Base-by-base conservation (phyloP, 257 asterid species). In the Solanum rostratum region DNA sequence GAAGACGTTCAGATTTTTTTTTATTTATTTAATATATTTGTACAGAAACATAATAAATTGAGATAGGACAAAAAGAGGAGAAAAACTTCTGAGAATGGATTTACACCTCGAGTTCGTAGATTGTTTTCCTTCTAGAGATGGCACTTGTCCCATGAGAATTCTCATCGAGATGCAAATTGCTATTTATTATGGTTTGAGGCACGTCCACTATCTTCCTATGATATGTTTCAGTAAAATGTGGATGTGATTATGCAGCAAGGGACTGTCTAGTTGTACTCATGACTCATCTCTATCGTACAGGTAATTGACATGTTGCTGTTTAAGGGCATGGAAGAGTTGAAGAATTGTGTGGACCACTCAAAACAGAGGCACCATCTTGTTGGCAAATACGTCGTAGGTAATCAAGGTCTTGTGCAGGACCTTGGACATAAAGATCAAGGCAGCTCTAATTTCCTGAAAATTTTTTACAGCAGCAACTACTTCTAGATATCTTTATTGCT, bases 351-450 rank as follows among this genome's bases (percentile, higher is more conserved):
- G 90, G 95, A 94, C 85, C 98, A 94, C 19, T 81, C 99, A 55
- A 96, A 96, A 91, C 99, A 96, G 89, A 91, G 99, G 86, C 99
- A 96, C 88, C 99, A 94, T 89, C 86, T 96, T 70, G 52, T 96
- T 55, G 99, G 99, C 20, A 98, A 95, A 83, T 96, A 95, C 83
- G 92, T 93, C 54, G 79, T 94, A 49, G 90, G 93, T 27, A 89
- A 87, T 59, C 86, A 89, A 49, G 95, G 88, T 13, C 83, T 85
- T 8, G 83, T 76, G 81, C 93, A 92, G 84, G 93, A 90, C 59
- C 60, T 59, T 54, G 92, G 85, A 46, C 19, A 86, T 74, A 88
- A 92, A 90, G 97, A 90, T 49, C 92, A 88, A 66, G 94, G 92
- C 54, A 60, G 62, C 62, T 95, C 98, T 4, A 85, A 90, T 81